phyloP scores from a whole-genome alignment of 805 yeast genomes.

The Candida insectalens region DNA sequence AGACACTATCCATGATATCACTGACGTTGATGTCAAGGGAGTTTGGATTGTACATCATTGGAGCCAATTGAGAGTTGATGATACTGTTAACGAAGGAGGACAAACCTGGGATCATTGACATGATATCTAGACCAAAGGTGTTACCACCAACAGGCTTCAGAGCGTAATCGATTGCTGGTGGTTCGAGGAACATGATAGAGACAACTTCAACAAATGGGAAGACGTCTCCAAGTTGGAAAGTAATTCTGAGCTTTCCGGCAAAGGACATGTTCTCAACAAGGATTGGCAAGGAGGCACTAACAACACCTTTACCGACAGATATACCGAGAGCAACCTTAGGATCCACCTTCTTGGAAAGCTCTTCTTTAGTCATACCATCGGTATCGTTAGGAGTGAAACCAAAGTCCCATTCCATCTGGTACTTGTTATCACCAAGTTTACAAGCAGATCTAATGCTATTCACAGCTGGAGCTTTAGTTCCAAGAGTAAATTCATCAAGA shows the following conservation, averaged over 20 bases:
- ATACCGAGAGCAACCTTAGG: conserved; percentile 80
- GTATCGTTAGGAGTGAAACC: conserved; percentile 76
- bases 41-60: conserved; percentile 78
- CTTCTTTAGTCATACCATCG: conserved; percentile 73
- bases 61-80: conserved; percentile 62
- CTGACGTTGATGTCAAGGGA: conserved; percentile 68
- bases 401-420: conserved; percentile 81
- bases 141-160: conserved; percentile 87
- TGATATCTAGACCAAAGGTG: conserved; percentile 75
- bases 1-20: conserved; percentile 52
- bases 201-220: conserved; percentile 77
- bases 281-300: conserved; percentile 68
- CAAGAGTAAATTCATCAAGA: conserved; percentile 70
- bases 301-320: conserved; percentile 71
- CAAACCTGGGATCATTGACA: conserved; percentile 78
- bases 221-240: conserved; percentile 47
- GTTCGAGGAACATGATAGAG: conserved; percentile 63
- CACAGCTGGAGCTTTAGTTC: conserved; percentile 71
- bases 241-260: conserved; percentile 59
- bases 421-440: conserved; percentile 52
- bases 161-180: conserved; percentile 70
- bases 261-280: conserved; percentile 75
- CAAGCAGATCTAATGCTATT: conserved; percentile 67
- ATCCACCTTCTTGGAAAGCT: conserved; percentile 58
- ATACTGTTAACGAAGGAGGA: conserved; percentile 59